phyloP scores from a whole-genome alignment of 106 monocot species.

The Amphibolis antarctica region DNA sequence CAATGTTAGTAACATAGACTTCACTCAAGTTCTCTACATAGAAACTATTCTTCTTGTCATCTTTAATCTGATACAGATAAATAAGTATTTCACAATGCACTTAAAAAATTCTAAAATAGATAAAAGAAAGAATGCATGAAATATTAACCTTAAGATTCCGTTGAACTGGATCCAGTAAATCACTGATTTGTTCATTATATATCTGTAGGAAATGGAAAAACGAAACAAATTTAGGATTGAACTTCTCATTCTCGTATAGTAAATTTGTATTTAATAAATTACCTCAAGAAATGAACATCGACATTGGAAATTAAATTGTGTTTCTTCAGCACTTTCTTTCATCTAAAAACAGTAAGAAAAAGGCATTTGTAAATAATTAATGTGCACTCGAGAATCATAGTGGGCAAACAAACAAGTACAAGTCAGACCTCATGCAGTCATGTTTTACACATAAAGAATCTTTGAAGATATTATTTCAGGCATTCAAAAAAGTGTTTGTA shows the following conservation, averaged over 20 bases:
- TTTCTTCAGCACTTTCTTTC: constrained; percentile 31
- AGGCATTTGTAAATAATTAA: background rate
- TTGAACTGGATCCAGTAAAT: constrained; percentile 71
- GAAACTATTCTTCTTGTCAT: constrained; percentile 48
- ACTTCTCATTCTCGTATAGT: background rate
- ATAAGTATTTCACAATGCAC: background rate
- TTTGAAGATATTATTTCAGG: too few species aligned
- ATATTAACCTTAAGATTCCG: constrained; percentile 63
- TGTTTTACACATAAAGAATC: too few species aligned
- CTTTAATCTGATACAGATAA: constrained; percentile 42
- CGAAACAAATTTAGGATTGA: background rate
- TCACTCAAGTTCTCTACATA: constrained; percentile 89
- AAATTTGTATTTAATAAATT: constrained; percentile 1
- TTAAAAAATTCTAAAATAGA: background rate
- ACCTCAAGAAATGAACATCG: constrained; percentile 97
- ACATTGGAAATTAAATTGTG: constrained; percentile 50
- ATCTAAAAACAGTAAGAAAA: constrained; percentile 18
- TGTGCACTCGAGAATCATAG: background rate
- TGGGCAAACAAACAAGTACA: background rate
- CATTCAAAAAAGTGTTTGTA: too few species aligned
- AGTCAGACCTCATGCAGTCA: background rate
- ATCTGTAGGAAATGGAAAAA: constrained; percentile 29
- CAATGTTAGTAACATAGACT: constrained; percentile 57
- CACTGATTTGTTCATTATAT: constrained; percentile 76
- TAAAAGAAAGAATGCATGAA: background rate